A percentile compares a stretch with the other conserved stretches of the same genome.
Evolutionary conservation across 768 basidiomycete genomes (phyloP).

Genomic region (Termitomyces sp.): DNA sequence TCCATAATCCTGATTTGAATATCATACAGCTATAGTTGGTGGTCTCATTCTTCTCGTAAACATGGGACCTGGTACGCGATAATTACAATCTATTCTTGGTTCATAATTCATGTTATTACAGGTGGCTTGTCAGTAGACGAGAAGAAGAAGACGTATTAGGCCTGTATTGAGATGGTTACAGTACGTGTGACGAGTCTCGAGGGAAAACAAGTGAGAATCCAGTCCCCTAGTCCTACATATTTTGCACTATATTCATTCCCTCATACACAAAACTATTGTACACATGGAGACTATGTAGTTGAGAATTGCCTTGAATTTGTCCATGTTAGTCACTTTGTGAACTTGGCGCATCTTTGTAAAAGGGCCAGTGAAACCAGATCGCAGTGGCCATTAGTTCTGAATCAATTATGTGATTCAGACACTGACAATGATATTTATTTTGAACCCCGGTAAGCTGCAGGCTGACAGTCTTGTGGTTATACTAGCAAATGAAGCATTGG

Average conservation of each 20-base stretch:
- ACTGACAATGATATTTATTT: too few relatives aligned
- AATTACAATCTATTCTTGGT: background rate
- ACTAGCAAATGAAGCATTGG: too few relatives aligned
- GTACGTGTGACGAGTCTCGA: constrained; percentile 1
- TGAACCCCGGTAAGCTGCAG: too few relatives aligned
- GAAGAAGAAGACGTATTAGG: constrained; percentile 93
- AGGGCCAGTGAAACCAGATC: too few relatives aligned
- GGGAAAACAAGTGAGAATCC: constrained; percentile 3
- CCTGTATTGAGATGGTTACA: background rate
- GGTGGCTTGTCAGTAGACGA: constrained; percentile 97
- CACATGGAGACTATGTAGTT: constrained; percentile 5
- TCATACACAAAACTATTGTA: constrained; percentile 13
- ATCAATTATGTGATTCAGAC: too few relatives aligned
- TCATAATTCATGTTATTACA: constrained; percentile 19
- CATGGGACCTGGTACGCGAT: constrained; percentile 82
- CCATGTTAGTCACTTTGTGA: background rate
- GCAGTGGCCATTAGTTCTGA: too few relatives aligned
- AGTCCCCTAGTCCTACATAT: constrained; percentile 5
- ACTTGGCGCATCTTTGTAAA: too few relatives aligned
- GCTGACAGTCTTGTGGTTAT: too few relatives aligned
- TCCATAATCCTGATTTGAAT: constrained; percentile 2
- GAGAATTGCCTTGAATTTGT: background rate
- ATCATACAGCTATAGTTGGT: constrained; percentile 74
- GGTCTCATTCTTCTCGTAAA: constrained; percentile 96
- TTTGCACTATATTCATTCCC: constrained; percentile 16